Evolutionary conservation across 495 filamentous ascomycete species (phyloP), one percentile per base, ranked within the genome.

Genomic region (Penicilliopsis zonata): DNA sequence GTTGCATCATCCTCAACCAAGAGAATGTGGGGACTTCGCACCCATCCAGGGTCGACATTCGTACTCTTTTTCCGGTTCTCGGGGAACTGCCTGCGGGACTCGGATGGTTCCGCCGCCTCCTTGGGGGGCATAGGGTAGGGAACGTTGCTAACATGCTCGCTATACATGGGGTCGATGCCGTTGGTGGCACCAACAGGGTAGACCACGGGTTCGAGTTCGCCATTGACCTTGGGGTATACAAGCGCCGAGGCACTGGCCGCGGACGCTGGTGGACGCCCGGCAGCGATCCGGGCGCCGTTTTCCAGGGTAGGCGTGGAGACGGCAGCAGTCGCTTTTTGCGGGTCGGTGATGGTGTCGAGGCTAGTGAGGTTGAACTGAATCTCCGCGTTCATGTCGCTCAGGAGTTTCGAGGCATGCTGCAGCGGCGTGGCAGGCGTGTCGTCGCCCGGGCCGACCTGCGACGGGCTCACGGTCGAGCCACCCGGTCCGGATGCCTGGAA

Each of bases 1-100:
- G 87, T 95, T 31, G 76, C 79, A 54, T 98, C 90, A 51, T 98
- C 90, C 52, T 98, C 90, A 20, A 98, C 90, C 26, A 98, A 69
- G 35, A 98, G 63, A 37, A 98, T 86, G 32, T 79, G 73, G 0
- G 90, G 90, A 41, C 78, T 77, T 41, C 79, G 75, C 13, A 76
- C 59, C 87, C 87, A 96, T 4, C 74, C 78, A 13, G 79, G 78
- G 36, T 84, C 81, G n/a, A 78, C 62, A 36, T 73, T 60, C 0
- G 63, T 68, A 44, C 69, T 80, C 55, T 81, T 80, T 49, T 83
- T 84, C 27, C 78, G 65, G 18, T 59, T 63, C 16, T 70, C 70
- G n/a, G 54, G 53, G 25, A 59, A 62, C 33, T 60, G 61, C 32
- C 63, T 63, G 41, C 59, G 59, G 22, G 53, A 37, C 13, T 76